Base-by-base conservation (phyloP, 2,329 filamentous ascomycete species). In the Colletotrichum sp. region DNA sequence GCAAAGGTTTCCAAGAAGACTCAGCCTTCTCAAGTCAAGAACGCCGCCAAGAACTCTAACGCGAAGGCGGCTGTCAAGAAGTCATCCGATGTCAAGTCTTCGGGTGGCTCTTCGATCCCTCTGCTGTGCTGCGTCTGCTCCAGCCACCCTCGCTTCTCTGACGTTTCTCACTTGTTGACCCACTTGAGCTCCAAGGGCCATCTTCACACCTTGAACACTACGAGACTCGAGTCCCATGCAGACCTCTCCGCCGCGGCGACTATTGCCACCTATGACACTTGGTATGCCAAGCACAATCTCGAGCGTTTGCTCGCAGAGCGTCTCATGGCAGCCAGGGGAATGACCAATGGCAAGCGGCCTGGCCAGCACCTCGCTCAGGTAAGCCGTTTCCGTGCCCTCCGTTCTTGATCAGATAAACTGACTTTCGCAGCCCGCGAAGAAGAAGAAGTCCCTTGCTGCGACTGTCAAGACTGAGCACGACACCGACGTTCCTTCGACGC, bases 131-230 rank as follows among this genome's bases (percentile, higher is more conserved):
- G 89, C 79, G 93, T 98, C 77, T 98, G 96, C 82, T 93, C 94
- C 43, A 94, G 93, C 77, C 90, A 89, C 74, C 94, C 95, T 51
- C 90, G 85, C 34, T 98, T 98, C 84, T 98, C 95, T 70, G 96
- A 98, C 83, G 88, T 95, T 58, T 98, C 96, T 38, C 96, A 98
- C 83, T 87, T 98, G 47, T 90, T 98, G 80, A 98, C 96, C 15
- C 96, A 98, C 81, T 91, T 98, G 75, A 92, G 94, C 73, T 98
- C 96, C 76, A 98, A 98, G 82, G 93, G 94, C n/a, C 96, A 98
- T 82, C 87, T 98, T 38, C 92, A 95, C 73, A 90, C 95, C 81
- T 92, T 94, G 79, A 97, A 96, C 85, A 95, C 95, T 79, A 89
- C 95, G 66, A 93, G 95, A 78, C 90, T 98, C 77, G 91, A 90